Percentiles rank a stretch among this genome's conserved stretches.
Evolutionary conservation across 2,329 filamentous ascomycete genomes (phyloP).

Genomic region (Aaosphaeria pasadenensis): DNA sequence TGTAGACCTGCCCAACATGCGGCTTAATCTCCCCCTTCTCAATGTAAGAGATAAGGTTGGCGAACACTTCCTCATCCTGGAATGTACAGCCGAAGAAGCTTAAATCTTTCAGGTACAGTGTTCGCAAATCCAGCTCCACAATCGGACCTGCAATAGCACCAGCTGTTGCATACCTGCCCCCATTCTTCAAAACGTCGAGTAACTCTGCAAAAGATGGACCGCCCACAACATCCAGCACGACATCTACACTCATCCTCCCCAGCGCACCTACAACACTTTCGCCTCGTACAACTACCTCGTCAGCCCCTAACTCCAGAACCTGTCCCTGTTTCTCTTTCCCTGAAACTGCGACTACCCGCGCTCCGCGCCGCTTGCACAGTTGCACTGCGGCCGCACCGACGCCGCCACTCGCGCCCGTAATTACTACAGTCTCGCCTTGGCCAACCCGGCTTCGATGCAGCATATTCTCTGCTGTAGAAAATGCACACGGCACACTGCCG

Average conservation of each 20-base stretch:
- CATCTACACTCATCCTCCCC: conserved; percentile 3
- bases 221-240: conserved; percentile 8
- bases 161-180: conserved; percentile 8
- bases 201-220: conserved; percentile 5
- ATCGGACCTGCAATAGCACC: conserved; percentile 10
- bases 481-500: conserved; percentile 9
- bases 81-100: conserved; percentile 12
- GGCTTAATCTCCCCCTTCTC: conserved; percentile 8
- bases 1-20: conserved; percentile 8
- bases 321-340: conserved; percentile 3
- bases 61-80: conserved; percentile 8
- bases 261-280: conserved; percentile 1
- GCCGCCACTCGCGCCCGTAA: conserved; percentile 9
- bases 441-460: conserved; percentile 4
- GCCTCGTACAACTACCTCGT: conserved; percentile 1
- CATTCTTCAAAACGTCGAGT: conserved; percentile 8
- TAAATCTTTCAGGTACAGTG: conserved; percentile 9
- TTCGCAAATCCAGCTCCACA: conserved; percentile 8
- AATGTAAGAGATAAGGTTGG: conserved; percentile 9
- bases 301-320: conserved; percentile 4
- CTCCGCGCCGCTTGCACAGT: conserved; percentile 5
- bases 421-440: conserved; percentile 3
- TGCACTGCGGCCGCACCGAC: conserved; percentile 12
- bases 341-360: conserved; percentile 5
- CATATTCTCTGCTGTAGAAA: conserved; percentile 10